Evolutionary conservation across 192 early-diverging fungal genomes (phyloP), one percentile per base, ranked within the genome.

Genomic region (Neocallimastix lanati): DNA sequence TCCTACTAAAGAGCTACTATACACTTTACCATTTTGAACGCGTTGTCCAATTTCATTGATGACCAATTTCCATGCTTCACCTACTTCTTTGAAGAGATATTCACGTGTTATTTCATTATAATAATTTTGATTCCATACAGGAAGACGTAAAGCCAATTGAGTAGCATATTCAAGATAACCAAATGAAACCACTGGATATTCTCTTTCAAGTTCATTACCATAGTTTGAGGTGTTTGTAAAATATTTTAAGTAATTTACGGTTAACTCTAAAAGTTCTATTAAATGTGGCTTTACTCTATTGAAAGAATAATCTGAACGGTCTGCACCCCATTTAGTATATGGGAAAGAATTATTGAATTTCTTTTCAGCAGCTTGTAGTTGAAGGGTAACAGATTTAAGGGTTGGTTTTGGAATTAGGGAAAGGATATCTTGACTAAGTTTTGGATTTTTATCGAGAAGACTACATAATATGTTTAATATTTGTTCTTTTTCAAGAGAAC

Each of bases 371-470:
- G 87, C 86, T 79, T 81, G 82, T 27, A 99, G 88, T 29, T 91
- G 86, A 37, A 84, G 82, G 76, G 88, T 85, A 0, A 91, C 93
- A 25, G 94, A 93, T 30, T 85, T 85, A 38, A 98, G 88, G 28
- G 96, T 95, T 35, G 97, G 97, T 77, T 89, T 89, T 28, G 96
- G 95, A 35, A 97, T 87, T 76, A 94, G 88, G 25, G 89, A 83
- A 78, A 90, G 88, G 28, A 96, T 87, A 79, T 92, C 87, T 13
- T 86, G 79, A 76, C 91, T 88, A 36, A 96, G 88, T 7, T 85
- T 82, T 11, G 95, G 94, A 85, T 97, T 88, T 28, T 88, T 85
- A 29, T 88, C 87, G 27, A 96, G 85, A 28, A 99, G 86, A 36
- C 87, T 84, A 76, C 87, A 86, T 78, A 99, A 86, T 29, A 99